Evolutionary conservation across 192 early-diverging fungal species (phyloP).

Genomic region (Chytriomyces hyalinus): DNA sequence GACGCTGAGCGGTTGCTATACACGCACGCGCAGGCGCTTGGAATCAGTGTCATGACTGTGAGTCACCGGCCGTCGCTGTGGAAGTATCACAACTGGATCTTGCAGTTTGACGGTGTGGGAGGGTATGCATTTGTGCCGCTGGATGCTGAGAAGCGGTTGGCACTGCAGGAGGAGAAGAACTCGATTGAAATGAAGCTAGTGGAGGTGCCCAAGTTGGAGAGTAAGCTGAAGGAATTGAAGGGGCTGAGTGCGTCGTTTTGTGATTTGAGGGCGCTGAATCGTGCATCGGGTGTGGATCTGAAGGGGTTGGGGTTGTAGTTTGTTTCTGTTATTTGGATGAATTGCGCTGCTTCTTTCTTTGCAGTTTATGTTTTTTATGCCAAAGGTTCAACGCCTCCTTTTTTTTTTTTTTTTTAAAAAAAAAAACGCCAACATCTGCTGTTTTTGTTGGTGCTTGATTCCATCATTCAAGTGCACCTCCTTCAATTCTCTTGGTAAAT

Average conservation of each 20-base stretch:
- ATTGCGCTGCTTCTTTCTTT: too few relatives aligned
- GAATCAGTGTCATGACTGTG: conserved; percentile 91
- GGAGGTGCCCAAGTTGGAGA: conserved; percentile 79
- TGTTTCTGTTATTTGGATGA: too few relatives aligned
- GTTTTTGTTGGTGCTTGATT: too few relatives aligned
- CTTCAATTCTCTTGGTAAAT: too few relatives aligned
- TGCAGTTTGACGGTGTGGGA: conserved; percentile 94
- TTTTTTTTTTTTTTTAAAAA: too few relatives aligned
- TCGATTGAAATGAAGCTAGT: conserved; percentile 76
- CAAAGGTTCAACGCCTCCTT: too few relatives aligned
- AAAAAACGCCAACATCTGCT: too few relatives aligned
- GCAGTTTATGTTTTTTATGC: too few relatives aligned
- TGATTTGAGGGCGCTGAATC: conserved; percentile 13
- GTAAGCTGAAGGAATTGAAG: conserved; percentile 67
- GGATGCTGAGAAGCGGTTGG: conserved; percentile 84
- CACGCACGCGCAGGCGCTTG: conserved; percentile 65
- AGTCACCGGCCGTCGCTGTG: conserved; percentile 94
- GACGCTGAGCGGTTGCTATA: conserved; percentile 93
- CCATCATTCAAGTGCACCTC: too few relatives aligned
- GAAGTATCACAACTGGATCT: conserved; percentile 95
- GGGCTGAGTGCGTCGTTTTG: conserved; percentile 48
- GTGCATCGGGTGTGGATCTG: neutral
- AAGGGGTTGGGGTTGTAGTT: neutral
- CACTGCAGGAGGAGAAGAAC: conserved; percentile 91
- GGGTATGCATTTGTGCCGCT: conserved; percentile 92